Percentiles rank a stretch among this genome's conserved stretches.
Evolutionary conservation across 768 basidiomycete species (phyloP).

Genomic region (Nidularia sp.): DNA sequence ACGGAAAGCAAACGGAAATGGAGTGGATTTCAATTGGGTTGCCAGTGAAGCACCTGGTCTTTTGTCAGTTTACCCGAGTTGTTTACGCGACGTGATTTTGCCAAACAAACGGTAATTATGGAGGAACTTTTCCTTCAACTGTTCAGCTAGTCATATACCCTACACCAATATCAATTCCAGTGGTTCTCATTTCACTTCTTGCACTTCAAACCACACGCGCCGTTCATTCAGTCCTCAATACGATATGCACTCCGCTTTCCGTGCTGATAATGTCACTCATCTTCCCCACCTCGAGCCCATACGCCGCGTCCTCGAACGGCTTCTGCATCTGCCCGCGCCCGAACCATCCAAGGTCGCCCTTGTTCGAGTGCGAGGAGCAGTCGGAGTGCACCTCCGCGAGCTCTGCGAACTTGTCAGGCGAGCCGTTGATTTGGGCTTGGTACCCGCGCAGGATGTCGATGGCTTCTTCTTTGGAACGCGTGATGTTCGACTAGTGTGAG

Average conservation of each 20-base stretch:
- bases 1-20: no score
- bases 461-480: conserved; percentile 87
- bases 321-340: conserved; percentile 91
- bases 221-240: conserved; percentile 76
- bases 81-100: neutral
- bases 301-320: conserved; percentile 91
- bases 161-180: neutral
- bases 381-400: conserved; percentile 81
- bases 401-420: conserved; percentile 62
- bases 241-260: conserved; percentile 93
- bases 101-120: no score
- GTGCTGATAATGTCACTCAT: conserved; percentile 83
- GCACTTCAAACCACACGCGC: neutral
- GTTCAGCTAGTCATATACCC: neutral
- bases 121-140: no score
- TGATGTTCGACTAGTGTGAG: conserved; percentile 74
- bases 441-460: conserved; percentile 68
- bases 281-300: conserved; percentile 62
- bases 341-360: conserved; percentile 89
- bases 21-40: no score
- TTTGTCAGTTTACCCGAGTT: no score
- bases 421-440: conserved; percentile 54
- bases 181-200: neutral
- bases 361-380: conserved; percentile 79
- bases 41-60: no score